Percentiles rank a stretch among this genome's conserved stretches.
These are phyloP conservation scores for Paraphoma chrysanthemicola DNA, from an alignment of 2,329 filamentous ascomycete species.

Conservation along the genomic window DNA sequence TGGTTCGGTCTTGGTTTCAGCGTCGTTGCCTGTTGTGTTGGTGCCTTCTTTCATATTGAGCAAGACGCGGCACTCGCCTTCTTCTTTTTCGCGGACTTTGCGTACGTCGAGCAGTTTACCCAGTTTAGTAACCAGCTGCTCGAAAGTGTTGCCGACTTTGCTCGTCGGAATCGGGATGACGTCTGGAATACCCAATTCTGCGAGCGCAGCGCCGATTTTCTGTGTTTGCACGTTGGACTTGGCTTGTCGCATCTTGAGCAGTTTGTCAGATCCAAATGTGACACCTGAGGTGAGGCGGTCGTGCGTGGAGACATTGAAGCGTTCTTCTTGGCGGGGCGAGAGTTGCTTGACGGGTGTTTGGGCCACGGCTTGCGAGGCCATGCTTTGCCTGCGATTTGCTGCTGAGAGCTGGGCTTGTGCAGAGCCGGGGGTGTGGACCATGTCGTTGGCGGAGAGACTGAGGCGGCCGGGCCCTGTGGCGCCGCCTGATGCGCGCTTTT, in stretches of 20 bases:
- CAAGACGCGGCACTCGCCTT: conserved; percentile 63
- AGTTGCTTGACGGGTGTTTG: conserved; percentile 59
- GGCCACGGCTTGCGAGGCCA: conserved; percentile 44
- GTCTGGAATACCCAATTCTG: conserved; percentile 73
- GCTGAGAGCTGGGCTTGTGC: conserved; percentile 36
- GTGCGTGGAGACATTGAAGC: conserved; percentile 84
- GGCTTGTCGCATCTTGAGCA: conserved; percentile 78
- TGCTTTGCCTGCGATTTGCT: conserved; percentile 44
- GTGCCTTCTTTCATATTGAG: conserved; percentile 46
- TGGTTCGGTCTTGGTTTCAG: conserved; percentile 19
- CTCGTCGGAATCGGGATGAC: conserved; percentile 77
- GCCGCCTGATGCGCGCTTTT: conserved; percentile 71
- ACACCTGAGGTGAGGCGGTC: conserved; percentile 87
- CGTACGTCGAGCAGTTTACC: conserved; percentile 73
- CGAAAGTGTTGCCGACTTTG: conserved; percentile 74
- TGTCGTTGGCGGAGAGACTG: conserved; percentile 44
- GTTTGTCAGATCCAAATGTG: conserved; percentile 84
- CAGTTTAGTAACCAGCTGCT: conserved; percentile 72
- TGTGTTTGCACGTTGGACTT: conserved; percentile 78
- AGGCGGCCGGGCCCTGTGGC: conserved; percentile 44
- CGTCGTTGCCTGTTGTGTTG: conserved; percentile 15
- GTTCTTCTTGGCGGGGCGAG: conserved; percentile 74
- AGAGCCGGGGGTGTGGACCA: conserved; percentile 44
- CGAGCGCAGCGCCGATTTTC: conserved; percentile 75
- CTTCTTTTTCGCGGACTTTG: conserved; percentile 78